A percentile compares a stretch with the other conserved stretches of the same genome.
phyloP scores from a whole-genome alignment of 106 monocot genomes.

The Vanilla planifolia region DNA sequence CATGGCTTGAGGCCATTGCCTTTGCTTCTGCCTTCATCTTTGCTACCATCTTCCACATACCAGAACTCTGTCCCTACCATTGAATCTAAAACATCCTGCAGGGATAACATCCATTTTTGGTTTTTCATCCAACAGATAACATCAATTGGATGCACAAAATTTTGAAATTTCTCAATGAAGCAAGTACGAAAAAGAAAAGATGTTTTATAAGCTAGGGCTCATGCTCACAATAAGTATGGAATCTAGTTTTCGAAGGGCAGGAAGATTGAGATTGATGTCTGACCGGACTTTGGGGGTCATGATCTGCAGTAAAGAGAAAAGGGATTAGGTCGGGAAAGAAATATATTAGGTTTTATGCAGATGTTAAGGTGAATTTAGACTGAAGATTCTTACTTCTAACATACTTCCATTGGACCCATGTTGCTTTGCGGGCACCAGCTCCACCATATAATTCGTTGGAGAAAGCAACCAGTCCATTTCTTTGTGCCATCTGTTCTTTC shows the following conservation, averaged over 20 bases:
- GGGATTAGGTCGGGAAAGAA: background rate
- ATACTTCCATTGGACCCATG: slow-evolving; percentile 58
- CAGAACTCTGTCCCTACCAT: slow-evolving; percentile 85
- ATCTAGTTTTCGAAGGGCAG: slow-evolving; percentile 93
- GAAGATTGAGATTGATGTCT: slow-evolving; percentile 75
- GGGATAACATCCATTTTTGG: background rate
- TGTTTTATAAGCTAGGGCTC: slow-evolving; percentile 18
- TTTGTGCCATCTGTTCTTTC: slow-evolving; percentile 70
- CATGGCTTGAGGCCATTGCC: slow-evolving; percentile 13
- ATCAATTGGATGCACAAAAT: background rate
- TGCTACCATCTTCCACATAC: slow-evolving; percentile 74
- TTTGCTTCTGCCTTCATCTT: slow-evolving; percentile 26
- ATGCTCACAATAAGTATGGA: slow-evolving; percentile 89
- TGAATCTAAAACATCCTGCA: slow-evolving; percentile 87
- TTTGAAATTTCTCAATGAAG: background rate
- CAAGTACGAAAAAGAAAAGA: background rate
- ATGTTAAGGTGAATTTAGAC: background rate
- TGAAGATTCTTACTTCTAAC: slow-evolving; percentile 49
- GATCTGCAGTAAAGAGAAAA: slow-evolving; percentile 44
- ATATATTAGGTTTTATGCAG: too few relatives aligned
- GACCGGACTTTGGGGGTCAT: slow-evolving; percentile 89
- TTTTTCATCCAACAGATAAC: background rate
- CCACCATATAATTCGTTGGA: slow-evolving; percentile 89
- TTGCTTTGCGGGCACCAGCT: slow-evolving; percentile 88
- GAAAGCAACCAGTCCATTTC: slow-evolving; percentile 98